phyloP scores from a whole-genome alignment of 176 grass and related monocot species.

The Carex littledalei region DNA sequence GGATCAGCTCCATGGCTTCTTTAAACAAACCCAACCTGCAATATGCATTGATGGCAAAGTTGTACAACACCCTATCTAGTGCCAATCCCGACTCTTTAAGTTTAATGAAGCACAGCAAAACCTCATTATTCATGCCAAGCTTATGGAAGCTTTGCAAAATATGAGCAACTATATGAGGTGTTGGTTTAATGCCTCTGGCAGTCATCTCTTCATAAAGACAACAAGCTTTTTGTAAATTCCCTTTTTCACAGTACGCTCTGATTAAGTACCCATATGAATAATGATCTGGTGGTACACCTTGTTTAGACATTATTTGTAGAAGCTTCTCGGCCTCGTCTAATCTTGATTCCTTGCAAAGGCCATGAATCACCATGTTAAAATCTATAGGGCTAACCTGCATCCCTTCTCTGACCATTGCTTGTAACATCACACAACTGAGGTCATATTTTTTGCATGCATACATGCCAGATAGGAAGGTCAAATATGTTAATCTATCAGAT shows the following conservation, averaged over 20 bases:
- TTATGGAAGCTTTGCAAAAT: conserved; percentile 51
- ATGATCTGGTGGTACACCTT: conserved; percentile 26
- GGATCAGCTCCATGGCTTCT: conserved; percentile 48
- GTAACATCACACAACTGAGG: conserved; percentile 35
- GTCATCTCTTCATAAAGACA: conserved; percentile 53
- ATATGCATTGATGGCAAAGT: conserved; percentile 50
- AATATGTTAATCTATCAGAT: conserved; percentile 38
- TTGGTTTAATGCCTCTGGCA: conserved; percentile 40
- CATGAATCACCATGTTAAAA: conserved; percentile 69
- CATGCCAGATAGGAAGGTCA: conserved; percentile 45
- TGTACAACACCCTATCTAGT: conserved; percentile 59
- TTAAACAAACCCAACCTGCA: conserved; percentile 51
- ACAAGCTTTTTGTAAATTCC: conserved; percentile 34
- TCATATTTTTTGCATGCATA: conserved; percentile 38
- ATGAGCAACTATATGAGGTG: conserved; percentile 38
- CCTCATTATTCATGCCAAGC: conserved; percentile 40
- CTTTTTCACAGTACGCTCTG: conserved; percentile 45
- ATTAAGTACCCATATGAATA: conserved; percentile 63
- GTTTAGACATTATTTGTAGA: conserved; percentile 44
- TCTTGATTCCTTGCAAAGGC: conserved; percentile 65
- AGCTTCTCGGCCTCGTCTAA: conserved; percentile 58
- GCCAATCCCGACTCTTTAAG: conserved; percentile 48
- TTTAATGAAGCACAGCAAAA: conserved; percentile 38
- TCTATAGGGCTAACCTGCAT: conserved; percentile 32
- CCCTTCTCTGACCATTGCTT: conserved; percentile 32